Base-by-base conservation (phyloP, 805 yeast species). In the Suhomyces prunicola region DNA sequence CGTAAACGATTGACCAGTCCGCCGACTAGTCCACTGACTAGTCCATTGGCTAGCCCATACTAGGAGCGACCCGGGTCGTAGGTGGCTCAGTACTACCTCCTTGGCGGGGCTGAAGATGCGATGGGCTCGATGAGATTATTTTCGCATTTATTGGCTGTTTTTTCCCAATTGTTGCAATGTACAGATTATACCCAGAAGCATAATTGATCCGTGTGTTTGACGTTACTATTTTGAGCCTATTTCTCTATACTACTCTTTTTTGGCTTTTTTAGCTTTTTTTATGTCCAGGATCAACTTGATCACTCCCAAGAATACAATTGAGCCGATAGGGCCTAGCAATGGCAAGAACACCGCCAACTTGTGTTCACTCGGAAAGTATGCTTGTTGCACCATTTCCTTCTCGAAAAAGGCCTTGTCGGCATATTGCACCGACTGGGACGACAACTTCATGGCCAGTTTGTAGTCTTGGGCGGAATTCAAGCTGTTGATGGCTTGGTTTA, bases 311-410 rank as follows among this genome's bases (percentile, higher is more conserved):
- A 76, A 19, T 10, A 81, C 65, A 22, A 94, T 91, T 24, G 93
- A 81, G 1, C 81, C 71, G 35, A 91, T 73, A 1, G 99, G 99
- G 0, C 98, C 98, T 35, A 92, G 67, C 45, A 93, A 72, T 0
- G 99, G 99, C 64, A 90, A 74, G 60, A 91, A 94, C 1, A 94
- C 96, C 0, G 99, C 98, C 63, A 94, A 77, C 67, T 90, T 92
- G 66, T 93, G 99, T 67, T 93, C 97, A 57, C 88, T 93, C 0
- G 99, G 98, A 76, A 92, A 90, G 68, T 88, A 91, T 52, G 87
- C 90, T 65, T 93, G 97, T 63, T 90, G 96, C 27, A 94, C 90
- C 97, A 94, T 93, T 67, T 87, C 92, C 60, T 89, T 88, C 60
- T 93, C 96, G 67, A 93, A 93, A 62, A 93, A 93, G 0, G 98